phyloP scores from a whole-genome alignment of 2,329 filamentous ascomycete genomes.

The Diaporthe batatas region DNA sequence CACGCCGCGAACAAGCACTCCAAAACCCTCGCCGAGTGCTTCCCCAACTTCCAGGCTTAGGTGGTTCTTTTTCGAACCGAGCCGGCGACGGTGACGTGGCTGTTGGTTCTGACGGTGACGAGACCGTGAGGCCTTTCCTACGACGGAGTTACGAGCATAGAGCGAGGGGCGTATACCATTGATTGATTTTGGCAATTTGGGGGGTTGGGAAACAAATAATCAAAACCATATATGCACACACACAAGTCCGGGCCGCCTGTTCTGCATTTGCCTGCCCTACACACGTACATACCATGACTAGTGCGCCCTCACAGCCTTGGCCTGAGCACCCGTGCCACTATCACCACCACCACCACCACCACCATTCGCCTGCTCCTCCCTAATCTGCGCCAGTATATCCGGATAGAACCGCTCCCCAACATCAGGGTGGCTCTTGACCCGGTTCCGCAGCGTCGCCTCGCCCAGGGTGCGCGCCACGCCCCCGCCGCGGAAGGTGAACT shows the following conservation, averaged over 20 bases:
- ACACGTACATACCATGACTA: conserved; percentile 43
- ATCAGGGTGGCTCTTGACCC: conserved; percentile 88
- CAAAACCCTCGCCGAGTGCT: conserved; percentile 79
- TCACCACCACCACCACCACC: neutral
- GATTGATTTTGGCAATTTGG: conserved; percentile 36
- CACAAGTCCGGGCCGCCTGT: conserved; percentile 10
- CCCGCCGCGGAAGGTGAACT: conserved; percentile 86
- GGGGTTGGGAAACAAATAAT: conserved; percentile 16
- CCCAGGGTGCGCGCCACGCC: conserved; percentile 77
- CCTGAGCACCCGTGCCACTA: conserved; percentile 43
- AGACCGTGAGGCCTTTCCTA: neutral
- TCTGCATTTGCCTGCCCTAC: neutral
- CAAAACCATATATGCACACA: conserved; percentile 7
- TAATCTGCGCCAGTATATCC: conserved; percentile 69
- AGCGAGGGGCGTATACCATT: conserved; percentile 43
- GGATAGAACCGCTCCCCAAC: conserved; percentile 87
- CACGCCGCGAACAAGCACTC: conserved; percentile 83
- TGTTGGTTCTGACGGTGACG: neutral
- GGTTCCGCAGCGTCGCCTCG: conserved; percentile 86
- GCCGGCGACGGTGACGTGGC: neutral
- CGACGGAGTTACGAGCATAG: conserved; percentile 42
- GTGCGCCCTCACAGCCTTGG: conserved; percentile 56
- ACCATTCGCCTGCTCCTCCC: conserved; percentile 66
- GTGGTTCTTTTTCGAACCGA: conserved; percentile 20
- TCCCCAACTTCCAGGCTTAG: conserved; percentile 63